Conservation (phyloP, 495 filamentous ascomycete species). For the Penicillium waksmanii region DNA sequence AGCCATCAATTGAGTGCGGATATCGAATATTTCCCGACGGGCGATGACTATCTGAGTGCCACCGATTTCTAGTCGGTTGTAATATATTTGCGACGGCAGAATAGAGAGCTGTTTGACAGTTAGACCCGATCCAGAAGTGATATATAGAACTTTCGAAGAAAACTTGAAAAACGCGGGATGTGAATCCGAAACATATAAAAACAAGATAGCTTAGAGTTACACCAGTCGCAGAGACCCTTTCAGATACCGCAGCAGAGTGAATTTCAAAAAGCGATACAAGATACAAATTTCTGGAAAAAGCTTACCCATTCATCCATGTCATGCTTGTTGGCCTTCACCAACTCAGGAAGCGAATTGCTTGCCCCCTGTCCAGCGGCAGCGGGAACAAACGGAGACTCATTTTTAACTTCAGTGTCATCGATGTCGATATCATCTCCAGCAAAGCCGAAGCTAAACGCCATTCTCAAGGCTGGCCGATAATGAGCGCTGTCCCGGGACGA, state of each 20-base stretch:
- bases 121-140: conserved; percentile 41
- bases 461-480: conserved; percentile 8
- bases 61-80: conserved; percentile 60
- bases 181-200: no score
- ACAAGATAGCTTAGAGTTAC: no score
- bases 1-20: conserved; percentile 90
- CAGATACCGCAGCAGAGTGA: no score
- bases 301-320: conserved; percentile 53
- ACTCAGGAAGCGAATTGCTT: conserved; percentile 31
- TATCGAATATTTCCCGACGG: conserved; percentile 89
- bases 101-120: conserved; percentile 58
- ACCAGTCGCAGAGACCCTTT: no score
- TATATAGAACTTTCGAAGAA: background rate
- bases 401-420: conserved; percentile 46
- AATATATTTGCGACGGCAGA: conserved; percentile 80
- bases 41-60: conserved; percentile 60
- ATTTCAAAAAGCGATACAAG: background rate
- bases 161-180: background rate
- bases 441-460: conserved; percentile 78
- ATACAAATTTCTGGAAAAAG: background rate
- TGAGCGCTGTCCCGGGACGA: background rate
- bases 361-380: conserved; percentile 8
- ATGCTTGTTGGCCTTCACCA: conserved; percentile 45
- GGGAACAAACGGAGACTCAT: conserved; percentile 21
- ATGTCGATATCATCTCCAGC: conserved; percentile 82